Evolutionary conservation across 2,329 filamentous ascomycete genomes (phyloP), one percentile per base, ranked within the genome.

Genomic region (Tolypocladium endophyticum): DNA sequence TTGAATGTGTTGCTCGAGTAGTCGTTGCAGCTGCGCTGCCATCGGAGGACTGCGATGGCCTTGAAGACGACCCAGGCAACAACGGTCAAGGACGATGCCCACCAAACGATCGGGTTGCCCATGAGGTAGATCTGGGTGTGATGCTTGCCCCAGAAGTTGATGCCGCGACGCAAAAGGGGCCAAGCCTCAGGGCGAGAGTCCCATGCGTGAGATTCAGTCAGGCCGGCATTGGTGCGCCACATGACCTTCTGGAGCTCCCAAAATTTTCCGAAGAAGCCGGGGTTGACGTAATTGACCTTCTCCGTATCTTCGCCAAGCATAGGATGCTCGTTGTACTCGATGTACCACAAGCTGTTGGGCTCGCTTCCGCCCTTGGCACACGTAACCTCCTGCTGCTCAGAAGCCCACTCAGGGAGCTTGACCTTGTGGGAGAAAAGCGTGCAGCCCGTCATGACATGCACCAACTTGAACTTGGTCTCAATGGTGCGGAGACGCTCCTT

Each of bases 101-200:
- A 97, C 94, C 94, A 99, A 66, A 97, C 88, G 60, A 97, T 76
- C 2, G 92, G 92, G 74, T 99, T 97, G 59, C 94, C 94, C 60
- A 97, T 87, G 25, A 99, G 87, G 74, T 99, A 99, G 67, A 99
- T 92, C 73, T 99, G 94, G 62, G 92, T 90, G 73, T 96, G 83
- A 69, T 97, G 83, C 69, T 89, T 92, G 65, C 93, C 92, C 94
- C 94, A 99, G 81, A 99, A 99, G 79, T 99, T 99, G 81, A 99
- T 99, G 69, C 94, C 94, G 63, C 94, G 90, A 66, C 85, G 85
- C 58, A 99, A 85, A 60, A 95, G 84, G 28, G 94, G 94, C 94
- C 94, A 99, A 8, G 92, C 93, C 39, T 86, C 85, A 38, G 94
- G 94, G 54, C 94, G 89, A 55, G 94, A 97, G 73, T 99, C 94